A percentile compares a stretch with the other conserved stretches of the same genome.
Conservation (phyloP, 108 stramenopile species). For the Nitzschia palea region DNA sequence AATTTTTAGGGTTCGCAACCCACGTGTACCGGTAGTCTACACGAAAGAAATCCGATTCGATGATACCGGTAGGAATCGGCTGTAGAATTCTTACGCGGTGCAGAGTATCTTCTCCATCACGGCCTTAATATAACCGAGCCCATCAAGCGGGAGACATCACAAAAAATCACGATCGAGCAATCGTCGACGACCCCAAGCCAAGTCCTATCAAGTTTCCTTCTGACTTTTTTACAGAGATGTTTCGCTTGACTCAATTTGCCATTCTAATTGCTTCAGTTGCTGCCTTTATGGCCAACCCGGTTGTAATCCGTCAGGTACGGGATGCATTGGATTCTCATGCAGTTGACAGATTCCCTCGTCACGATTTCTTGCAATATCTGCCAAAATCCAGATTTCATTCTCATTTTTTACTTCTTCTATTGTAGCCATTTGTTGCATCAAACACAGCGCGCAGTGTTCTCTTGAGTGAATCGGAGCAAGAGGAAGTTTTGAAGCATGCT, state of each 20-base stretch:
- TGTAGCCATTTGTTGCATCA: conserved; percentile 29
- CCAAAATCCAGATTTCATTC: neutral
- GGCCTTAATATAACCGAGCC: too few species aligned
- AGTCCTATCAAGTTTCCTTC: neutral
- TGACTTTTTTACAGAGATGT: conserved; percentile 19
- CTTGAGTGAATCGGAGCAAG: conserved; percentile 65
- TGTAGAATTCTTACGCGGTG: too few species aligned
- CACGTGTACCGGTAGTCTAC: too few species aligned
- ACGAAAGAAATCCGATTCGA: too few species aligned
- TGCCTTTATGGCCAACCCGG: conserved; percentile 26
- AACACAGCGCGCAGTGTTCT: conserved; percentile 48
- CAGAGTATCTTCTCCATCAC: too few species aligned
- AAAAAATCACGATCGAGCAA: neutral
- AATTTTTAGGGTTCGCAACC: neutral
- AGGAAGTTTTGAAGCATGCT: conserved; percentile 55
- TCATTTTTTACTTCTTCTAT: neutral
- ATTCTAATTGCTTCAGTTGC: conserved; percentile 19
- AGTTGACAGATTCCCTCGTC: neutral
- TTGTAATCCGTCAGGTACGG: conserved; percentile 32
- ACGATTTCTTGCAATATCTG: neutral
- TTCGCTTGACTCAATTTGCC: conserved; percentile 13
- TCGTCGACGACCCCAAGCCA: neutral
- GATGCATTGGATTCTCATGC: neutral
- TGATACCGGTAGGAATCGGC: too few species aligned
- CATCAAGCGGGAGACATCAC: too few species aligned